Evolutionary conservation across 2,329 filamentous ascomycete species (phyloP).

Genomic region (Aspergillus thermomutatus): DNA sequence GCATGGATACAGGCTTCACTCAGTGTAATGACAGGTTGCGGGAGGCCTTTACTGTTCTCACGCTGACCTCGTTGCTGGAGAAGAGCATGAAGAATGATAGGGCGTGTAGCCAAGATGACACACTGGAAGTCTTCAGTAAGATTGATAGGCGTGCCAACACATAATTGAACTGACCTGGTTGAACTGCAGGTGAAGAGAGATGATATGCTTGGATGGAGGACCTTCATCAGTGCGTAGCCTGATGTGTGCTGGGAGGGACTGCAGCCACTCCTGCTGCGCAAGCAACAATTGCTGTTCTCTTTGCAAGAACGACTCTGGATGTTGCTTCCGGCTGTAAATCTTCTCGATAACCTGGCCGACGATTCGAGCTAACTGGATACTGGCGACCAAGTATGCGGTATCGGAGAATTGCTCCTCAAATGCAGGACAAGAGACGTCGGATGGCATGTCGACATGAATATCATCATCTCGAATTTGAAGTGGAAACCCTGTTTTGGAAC

Average conservation of each 20-base stretch:
- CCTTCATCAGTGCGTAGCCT: conserved; percentile 15
- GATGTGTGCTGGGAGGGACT: conserved; percentile 27
- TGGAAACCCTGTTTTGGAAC: conserved; percentile 45
- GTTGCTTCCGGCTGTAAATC: conserved; percentile 24
- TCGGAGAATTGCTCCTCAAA: conserved; percentile 30
- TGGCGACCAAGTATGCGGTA: conserved; percentile 26
- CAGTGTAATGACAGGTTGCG: conserved; percentile 27
- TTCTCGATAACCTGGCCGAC: conserved; percentile 22
- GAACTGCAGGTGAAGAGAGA: conserved; percentile 32
- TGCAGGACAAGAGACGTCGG: conserved; percentile 14
- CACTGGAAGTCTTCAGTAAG: conserved; percentile 17
- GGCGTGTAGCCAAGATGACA: conserved; percentile 34
- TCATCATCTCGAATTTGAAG: conserved; percentile 46
- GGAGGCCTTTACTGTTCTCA: conserved; percentile 4
- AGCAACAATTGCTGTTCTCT: conserved; percentile 32
- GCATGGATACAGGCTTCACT: conserved; percentile 32
- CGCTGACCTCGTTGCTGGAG: conserved; percentile 15
- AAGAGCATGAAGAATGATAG: conserved; percentile 32
- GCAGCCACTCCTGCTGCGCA: conserved; percentile 30
- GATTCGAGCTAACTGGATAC: conserved; percentile 29
- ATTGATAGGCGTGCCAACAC: too few species aligned
- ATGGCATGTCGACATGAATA: conserved; percentile 33
- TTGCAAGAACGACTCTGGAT: conserved; percentile 28
- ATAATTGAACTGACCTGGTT: conserved; percentile 25
- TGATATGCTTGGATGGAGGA: conserved; percentile 19